A percentile compares a stretch with the other conserved stretches of the same genome.
These are phyloP conservation scores for Microsporum audouinii DNA, from an alignment of 2,329 filamentous ascomycete species.

Conservation along the genomic window DNA sequence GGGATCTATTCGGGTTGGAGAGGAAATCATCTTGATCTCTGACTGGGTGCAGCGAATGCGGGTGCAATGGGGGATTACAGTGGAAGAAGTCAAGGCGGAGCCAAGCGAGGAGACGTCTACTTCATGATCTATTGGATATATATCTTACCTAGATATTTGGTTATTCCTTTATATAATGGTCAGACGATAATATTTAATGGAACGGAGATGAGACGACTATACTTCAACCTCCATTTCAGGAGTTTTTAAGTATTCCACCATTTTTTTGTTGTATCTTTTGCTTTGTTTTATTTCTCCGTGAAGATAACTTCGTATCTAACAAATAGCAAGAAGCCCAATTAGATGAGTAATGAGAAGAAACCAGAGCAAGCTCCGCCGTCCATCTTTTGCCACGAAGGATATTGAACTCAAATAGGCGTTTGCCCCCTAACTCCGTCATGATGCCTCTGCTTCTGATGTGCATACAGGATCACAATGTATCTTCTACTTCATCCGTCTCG, in stretches of 20 bases:
- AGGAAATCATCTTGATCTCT: constrained; percentile 15
- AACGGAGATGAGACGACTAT: not conserved
- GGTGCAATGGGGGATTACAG: constrained; percentile 12
- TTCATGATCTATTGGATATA: not conserved
- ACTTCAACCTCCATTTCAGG: not conserved
- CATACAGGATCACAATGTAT: too few relatives aligned
- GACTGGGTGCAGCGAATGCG: constrained; percentile 18
- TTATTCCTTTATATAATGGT: not conserved
- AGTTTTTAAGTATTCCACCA: not conserved
- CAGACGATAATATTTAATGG: not conserved
- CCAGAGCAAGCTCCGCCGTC: too few relatives aligned
- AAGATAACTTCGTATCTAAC: too few relatives aligned
- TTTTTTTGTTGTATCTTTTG: not conserved
- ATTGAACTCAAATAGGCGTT: too few relatives aligned
- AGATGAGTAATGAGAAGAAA: too few relatives aligned
- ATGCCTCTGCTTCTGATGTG: too few relatives aligned
- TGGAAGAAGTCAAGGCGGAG: not conserved
- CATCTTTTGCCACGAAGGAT: too few relatives aligned
- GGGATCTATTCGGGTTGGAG: constrained; percentile 17
- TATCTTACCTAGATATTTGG: not conserved
- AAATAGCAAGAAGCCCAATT: too few relatives aligned
- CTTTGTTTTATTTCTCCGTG: not conserved
- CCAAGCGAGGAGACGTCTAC: not conserved
- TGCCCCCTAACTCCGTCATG: too few relatives aligned
- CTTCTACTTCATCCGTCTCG: too few relatives aligned